Conservation (phyloP, 768 basidiomycete genomes). For the Pulveroboletus frians region DNA sequence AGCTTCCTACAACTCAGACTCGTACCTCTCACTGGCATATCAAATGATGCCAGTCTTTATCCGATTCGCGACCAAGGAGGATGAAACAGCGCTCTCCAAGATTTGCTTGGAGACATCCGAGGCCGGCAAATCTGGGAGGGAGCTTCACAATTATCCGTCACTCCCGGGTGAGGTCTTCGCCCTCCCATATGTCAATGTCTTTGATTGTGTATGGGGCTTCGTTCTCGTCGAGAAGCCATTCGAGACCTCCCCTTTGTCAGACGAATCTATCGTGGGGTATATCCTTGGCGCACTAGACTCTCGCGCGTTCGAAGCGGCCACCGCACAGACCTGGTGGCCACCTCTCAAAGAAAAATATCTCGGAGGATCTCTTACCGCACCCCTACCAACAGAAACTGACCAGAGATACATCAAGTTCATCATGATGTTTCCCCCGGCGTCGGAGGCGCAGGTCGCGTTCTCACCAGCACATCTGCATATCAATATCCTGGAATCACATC, state of each 20-base stretch:
- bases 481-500: constrained; percentile 61
- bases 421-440: constrained; percentile 35
- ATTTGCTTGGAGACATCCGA: constrained; percentile 75
- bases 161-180: constrained; percentile 71
- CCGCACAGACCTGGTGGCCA: constrained; percentile 63
- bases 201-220: constrained; percentile 62
- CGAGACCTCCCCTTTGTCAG: constrained; percentile 22
- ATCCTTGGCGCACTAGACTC: constrained; percentile 64
- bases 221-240: constrained; percentile 52
- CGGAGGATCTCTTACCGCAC: constrained; percentile 6
- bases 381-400: constrained; percentile 20
- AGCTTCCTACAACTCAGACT: background rate
- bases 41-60: constrained; percentile 39
- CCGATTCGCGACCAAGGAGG: constrained; percentile 51
- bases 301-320: constrained; percentile 53
- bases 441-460: constrained; percentile 54
- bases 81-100: constrained; percentile 53
- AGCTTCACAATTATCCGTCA: constrained; percentile 54
- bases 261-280: constrained; percentile 61
- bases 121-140: constrained; percentile 62
- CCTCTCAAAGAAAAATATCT: constrained; percentile 53
- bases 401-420: constrained; percentile 32
- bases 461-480: constrained; percentile 76
- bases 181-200: constrained; percentile 66
- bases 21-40: background rate